phyloP scores from a whole-genome alignment of 495 filamentous ascomycete genomes.

The Podospora didyma region DNA sequence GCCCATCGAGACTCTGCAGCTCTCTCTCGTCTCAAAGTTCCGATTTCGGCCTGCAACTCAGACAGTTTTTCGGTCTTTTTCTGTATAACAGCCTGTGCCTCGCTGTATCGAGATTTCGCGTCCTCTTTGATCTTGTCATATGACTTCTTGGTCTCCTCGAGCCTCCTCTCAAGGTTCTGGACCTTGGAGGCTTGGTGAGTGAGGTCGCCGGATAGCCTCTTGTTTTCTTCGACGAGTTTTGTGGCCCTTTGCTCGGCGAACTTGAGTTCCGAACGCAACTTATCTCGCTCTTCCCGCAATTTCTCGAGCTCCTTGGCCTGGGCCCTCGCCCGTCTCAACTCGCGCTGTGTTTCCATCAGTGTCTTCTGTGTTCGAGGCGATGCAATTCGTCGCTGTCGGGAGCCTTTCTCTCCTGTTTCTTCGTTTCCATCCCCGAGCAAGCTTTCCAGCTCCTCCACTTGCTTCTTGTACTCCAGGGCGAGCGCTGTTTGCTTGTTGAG shows the following conservation, averaged over 20 bases:
- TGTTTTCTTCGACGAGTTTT: conserved; percentile 44
- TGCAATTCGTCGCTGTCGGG: conserved; percentile 28
- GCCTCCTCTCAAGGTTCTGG: conserved; percentile 40
- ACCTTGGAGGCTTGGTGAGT: conserved; percentile 31
- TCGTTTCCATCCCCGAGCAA: conserved; percentile 41
- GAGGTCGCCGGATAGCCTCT: conserved; percentile 38
- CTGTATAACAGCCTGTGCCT: conserved; percentile 54
- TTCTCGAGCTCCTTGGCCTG: conserved; percentile 48
- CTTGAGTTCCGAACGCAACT: conserved; percentile 42
- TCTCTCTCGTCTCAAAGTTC: conserved; percentile 21
- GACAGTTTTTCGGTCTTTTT: conserved; percentile 64
- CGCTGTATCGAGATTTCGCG: conserved; percentile 50
- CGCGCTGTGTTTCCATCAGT: conserved; percentile 40
- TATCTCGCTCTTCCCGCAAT: conserved; percentile 44
- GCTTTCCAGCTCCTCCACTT: conserved; percentile 58
- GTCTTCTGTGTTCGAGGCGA: conserved; percentile 46
- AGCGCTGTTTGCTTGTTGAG: conserved; percentile 64
- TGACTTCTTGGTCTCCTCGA: conserved; percentile 36
- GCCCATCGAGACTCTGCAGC: conserved; percentile 16
- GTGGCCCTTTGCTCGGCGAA: conserved; percentile 39
- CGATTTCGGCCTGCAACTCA: conserved; percentile 27
- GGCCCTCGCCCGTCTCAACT: conserved; percentile 42
- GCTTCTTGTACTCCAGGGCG: conserved; percentile 62
- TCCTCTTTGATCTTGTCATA: conserved; percentile 58
- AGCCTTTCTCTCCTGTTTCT: conserved; percentile 28